phyloP scores from a whole-genome alignment of 257 asterid genomes.

The Gynochthodes officinalis region DNA sequence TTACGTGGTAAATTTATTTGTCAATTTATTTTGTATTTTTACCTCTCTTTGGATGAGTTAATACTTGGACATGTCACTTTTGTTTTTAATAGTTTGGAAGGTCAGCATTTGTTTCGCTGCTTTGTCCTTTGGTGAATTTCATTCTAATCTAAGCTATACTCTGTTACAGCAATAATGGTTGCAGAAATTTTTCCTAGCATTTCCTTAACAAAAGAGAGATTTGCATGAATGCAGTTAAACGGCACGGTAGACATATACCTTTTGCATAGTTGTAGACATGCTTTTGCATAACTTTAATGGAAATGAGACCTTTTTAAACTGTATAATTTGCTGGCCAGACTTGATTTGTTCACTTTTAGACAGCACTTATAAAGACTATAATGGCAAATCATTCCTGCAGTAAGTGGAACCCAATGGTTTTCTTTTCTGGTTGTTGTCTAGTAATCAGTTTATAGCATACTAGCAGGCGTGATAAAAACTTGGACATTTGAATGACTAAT shows the following conservation, averaged over 20 bases:
- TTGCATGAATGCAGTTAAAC: neutral
- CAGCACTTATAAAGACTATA: neutral
- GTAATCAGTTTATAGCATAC: neutral
- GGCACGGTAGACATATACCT: neutral
- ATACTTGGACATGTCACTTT: neutral
- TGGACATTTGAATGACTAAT: neutral
- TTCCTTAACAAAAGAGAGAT: neutral
- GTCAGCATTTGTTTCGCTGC: neutral
- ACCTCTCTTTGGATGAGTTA: neutral
- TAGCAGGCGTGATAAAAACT: neutral
- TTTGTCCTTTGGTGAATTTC: neutral
- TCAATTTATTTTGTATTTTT: constrained; percentile 1
- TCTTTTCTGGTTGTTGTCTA: neutral
- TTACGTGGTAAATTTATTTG: constrained; percentile 55
- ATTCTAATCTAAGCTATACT: neutral
- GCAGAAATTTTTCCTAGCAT: neutral
- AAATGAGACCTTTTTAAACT: neutral
- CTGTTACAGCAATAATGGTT: neutral
- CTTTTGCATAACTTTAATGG: neutral
- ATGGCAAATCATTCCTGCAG: neutral
- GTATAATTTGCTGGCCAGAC: neutral
- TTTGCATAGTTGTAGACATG: neutral
- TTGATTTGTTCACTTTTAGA: neutral
- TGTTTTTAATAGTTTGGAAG: neutral
- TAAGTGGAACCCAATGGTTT: neutral